Base-by-base conservation (phyloP, 2,329 filamentous ascomycete genomes). In the Pestalotiopsis sp. region DNA sequence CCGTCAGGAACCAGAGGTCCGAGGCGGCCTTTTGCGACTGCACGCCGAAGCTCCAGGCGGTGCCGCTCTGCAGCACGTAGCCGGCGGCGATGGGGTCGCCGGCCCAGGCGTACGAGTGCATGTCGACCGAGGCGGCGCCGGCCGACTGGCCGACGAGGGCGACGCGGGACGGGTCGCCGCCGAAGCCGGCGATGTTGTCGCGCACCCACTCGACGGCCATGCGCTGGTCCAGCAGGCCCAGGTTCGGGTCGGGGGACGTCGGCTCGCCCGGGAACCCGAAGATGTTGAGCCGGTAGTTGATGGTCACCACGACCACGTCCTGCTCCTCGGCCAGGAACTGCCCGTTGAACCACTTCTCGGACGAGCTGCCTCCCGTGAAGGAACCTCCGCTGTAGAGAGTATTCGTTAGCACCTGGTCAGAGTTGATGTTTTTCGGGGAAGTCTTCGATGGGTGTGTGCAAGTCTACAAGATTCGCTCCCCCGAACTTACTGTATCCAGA, bases 1-100 rank as follows among this genome's bases (percentile, higher is more conserved):
- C 80, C 1, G 83, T 81, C 17, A 23, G 17, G 60, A 83, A 77
- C 81, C 83, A 87, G 68, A 83, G 82, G 31, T 74, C 76, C 14
- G 78, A 73, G 11, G 81, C 77, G 0, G 72, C 1, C 77, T 72
- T 66, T 84, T 84, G 23, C 80, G 72, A 4, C 80, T 78, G 70
- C 87, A 85, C 72, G 56, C 57, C 56, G 36, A 60, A 59, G 9
- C 52, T 20, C 31, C 36, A 61, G n/a, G 65, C 52, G 84, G 80
- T 84, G 64, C 79, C 85, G 49, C 85, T 86, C 5, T 82, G 78
- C 3, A 82, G 76, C 67, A 87, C 84, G 11, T 86, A 75, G 3
- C 80, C 84, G 6, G 78, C 74, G n/a, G 82, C 80, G 27, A 88
- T 87, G 5, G 86, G 84, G 57, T 87, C 83, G 0, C 82, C 68